phyloP scores from a whole-genome alignment of 331 rosid genomes.

The Quercus phellos region DNA sequence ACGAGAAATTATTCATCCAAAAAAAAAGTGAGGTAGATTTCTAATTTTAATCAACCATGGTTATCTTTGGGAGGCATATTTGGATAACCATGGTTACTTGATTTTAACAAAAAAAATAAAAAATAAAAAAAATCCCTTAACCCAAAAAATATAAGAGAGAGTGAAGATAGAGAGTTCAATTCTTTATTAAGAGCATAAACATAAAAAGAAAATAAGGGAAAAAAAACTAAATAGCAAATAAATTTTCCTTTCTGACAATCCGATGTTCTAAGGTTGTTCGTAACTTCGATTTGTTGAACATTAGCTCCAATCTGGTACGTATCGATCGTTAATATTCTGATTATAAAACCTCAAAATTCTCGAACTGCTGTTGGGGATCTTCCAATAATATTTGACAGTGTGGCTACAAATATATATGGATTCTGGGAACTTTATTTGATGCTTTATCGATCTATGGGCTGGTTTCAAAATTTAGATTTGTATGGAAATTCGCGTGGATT shows the following conservation, averaged over 20 bases:
- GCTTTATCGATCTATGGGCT: slow-evolving; percentile 44
- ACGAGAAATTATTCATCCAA: background rate
- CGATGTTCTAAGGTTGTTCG: slow-evolving; percentile 48
- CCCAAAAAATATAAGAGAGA: background rate
- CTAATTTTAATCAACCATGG: slow-evolving; percentile 17
- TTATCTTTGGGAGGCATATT: slow-evolving; percentile 1
- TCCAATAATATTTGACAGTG: slow-evolving; percentile 16
- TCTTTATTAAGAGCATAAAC: background rate
- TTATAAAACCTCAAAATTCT: slow-evolving; percentile 16
- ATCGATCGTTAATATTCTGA: slow-evolving; percentile 33
- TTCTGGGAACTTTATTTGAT: slow-evolving; percentile 24
- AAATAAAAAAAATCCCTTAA: background rate
- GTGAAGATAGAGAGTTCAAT: background rate
- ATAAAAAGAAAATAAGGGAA: background rate
- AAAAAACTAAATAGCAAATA: slow-evolving; percentile 1
- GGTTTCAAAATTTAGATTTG: slow-evolving; percentile 21
- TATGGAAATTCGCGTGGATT: slow-evolving; percentile 26
- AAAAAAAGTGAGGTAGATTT: background rate
- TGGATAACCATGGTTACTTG: slow-evolving; percentile 22
- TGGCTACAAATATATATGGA: slow-evolving; percentile 3
- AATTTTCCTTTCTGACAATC: slow-evolving; percentile 37
- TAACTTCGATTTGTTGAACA: slow-evolving; percentile 42
- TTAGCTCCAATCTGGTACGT: slow-evolving; percentile 43
- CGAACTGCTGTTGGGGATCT: slow-evolving; percentile 38
- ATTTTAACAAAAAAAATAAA: slow-evolving; percentile 4